Evolutionary conservation across 352 stramenopile species (phyloP), one percentile per base, ranked within the genome.

Genomic region (Phytopythium sindhum): DNA sequence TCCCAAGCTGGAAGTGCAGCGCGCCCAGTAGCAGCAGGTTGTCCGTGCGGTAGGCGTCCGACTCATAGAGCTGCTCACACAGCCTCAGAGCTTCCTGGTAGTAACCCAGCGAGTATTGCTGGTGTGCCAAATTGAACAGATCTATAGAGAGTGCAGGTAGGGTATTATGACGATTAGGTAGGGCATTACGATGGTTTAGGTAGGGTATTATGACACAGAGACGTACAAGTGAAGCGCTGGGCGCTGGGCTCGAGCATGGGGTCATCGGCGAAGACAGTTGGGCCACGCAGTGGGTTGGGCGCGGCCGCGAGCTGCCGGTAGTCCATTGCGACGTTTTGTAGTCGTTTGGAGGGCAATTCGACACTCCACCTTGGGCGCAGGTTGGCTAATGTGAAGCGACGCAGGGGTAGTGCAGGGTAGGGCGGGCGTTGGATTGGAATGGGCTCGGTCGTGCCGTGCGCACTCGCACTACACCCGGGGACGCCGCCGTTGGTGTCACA

Each of bases 21-120:
- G 95, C 95, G 15, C 94, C 93, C 4, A 98, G 74, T 24, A 98
- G 83, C 53, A 98, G 70, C 26, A 98, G 69, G 63, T 97, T 97
- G 63, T 98, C 95, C 1, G 88, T 90, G 41, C 91, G 88, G 55
- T 78, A 92, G 12, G 92, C 80, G 65, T 97, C 88, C 37, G 78
- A 75, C 45, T 89, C 77, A 70, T 98, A 98, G 35, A 98, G 77
- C 47, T 95, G 78, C 62, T 97, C 89, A 66, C 91, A 97, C 21
- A 95, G 62, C 1, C 68, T 70, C 60, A 96, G 70, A 35, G 88
- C 86, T 39, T 96, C 88, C 26, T 84, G 85, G 71, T 97, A 97
- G 66, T 88, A 91, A 24, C 95, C 92, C 83, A 88, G 78, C 74
- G 75, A 67, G 70, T 97, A 97, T 47, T 96, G 84, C 57, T 92